These are phyloP conservation scores for Diaporthe velutina DNA, from an alignment of 2,329 filamentous ascomycete genomes.

Conservation along the genomic window DNA sequence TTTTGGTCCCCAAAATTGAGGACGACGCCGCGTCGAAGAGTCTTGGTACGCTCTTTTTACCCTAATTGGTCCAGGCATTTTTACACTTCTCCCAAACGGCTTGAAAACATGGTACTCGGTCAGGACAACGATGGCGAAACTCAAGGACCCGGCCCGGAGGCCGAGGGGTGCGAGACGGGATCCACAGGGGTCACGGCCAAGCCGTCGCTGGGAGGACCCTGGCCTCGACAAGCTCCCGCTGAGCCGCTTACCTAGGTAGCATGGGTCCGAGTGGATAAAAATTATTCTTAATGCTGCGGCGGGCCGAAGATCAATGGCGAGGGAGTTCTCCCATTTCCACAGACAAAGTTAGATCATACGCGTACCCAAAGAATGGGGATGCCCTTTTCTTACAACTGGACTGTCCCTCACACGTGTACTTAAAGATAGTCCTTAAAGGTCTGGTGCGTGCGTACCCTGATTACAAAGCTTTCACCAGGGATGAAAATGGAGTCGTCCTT, in stretches of 20 bases:
- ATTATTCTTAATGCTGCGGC: background rate
- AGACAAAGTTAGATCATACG: background rate
- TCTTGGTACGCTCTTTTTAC: too few relatives aligned
- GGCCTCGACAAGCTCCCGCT: conserved; percentile 6
- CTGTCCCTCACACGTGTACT: background rate
- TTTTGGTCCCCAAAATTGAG: too few relatives aligned
- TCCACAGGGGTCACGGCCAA: background rate
- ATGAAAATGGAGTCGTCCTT: background rate
- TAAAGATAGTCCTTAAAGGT: too few relatives aligned
- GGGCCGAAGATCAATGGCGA: background rate
- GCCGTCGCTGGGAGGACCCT: background rate
- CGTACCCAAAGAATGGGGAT: background rate
- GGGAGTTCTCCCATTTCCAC: background rate
- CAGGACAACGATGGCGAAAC: background rate
- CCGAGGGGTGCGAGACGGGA: background rate
- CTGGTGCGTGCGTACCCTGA: background rate
- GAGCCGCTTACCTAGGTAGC: background rate
- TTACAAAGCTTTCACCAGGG: background rate
- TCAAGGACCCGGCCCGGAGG: background rate
- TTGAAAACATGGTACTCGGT: too few relatives aligned
- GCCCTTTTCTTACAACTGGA: background rate
- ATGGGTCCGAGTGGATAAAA: background rate
- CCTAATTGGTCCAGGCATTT: too few relatives aligned
- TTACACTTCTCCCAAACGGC: background rate
- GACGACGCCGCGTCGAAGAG: too few relatives aligned